These are phyloP conservation scores for Taphrina betulina DNA, from an alignment of 1,139 yeast species.

Conservation along the genomic window DNA sequence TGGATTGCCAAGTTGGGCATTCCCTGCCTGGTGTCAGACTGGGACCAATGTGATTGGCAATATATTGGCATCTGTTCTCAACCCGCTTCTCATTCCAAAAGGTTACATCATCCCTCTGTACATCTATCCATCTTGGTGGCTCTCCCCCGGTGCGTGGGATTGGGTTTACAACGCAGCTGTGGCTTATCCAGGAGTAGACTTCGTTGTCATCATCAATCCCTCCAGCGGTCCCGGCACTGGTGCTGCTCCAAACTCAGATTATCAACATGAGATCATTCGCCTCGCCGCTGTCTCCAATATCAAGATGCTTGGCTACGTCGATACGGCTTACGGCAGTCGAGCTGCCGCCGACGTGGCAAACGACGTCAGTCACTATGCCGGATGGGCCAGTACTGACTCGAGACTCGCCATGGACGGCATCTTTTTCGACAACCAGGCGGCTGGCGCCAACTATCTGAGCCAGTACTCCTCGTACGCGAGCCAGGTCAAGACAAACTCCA, in stretches of 20 bases:
- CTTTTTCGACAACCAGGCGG: slow-evolving; percentile 20
- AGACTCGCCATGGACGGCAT: slow-evolving; percentile 4
- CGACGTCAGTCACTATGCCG: slow-evolving; percentile 18
- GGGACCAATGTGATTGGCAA: slow-evolving; percentile 2
- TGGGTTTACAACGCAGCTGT: slow-evolving; percentile 15
- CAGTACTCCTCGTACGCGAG: slow-evolving; percentile 7
- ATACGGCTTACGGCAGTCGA: slow-evolving; percentile 9
- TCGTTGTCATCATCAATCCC: slow-evolving; percentile 16
- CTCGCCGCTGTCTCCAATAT: slow-evolving; percentile 12
- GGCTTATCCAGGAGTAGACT: not conserved
- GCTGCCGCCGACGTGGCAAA: slow-evolving; percentile 3
- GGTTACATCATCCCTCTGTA: slow-evolving; percentile 18
- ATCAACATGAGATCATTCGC: slow-evolving; percentile 9
- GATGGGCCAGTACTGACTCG: not conserved
- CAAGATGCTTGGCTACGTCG: slow-evolving; percentile 10
- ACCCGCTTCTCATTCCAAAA: not conserved
- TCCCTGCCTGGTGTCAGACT: slow-evolving; percentile 13
- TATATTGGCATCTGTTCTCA: not conserved
- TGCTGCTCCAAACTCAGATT: slow-evolving; percentile 11
- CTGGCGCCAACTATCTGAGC: slow-evolving; percentile 1
- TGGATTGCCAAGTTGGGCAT: slow-evolving; percentile 14
- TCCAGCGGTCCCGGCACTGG: slow-evolving; percentile 9
- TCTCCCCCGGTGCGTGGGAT: slow-evolving; percentile 19
- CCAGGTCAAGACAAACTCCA: slow-evolving; percentile 6
- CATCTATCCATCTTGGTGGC: slow-evolving; percentile 27